phyloP scores from a whole-genome alignment of 805 yeast species.

The Zygotorulaspora florentina region DNA sequence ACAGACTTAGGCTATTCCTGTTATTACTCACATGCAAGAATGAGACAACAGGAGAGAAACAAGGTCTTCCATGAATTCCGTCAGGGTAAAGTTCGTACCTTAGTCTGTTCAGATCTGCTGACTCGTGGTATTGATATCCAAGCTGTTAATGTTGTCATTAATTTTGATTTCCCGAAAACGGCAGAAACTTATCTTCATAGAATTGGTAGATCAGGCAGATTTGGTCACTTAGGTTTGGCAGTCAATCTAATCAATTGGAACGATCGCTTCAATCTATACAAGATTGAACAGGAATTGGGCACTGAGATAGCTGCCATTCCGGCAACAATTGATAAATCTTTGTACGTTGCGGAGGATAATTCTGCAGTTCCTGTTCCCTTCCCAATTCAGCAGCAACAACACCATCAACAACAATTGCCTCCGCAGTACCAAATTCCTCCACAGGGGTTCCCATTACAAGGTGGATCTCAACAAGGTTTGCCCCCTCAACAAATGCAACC shows the following conservation, averaged over 20 bases:
- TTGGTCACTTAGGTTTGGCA: conserved; percentile 97
- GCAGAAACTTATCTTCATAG: conserved; percentile 98
- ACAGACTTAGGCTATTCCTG: conserved; percentile 96
- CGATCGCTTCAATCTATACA: conserved; percentile 88
- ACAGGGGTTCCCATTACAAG: conserved; percentile 17
- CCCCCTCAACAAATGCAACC: conserved; percentile 17
- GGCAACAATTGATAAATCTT: conserved; percentile 78
- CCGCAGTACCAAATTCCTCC: conserved; percentile 28
- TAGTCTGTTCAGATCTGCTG: conserved; percentile 92
- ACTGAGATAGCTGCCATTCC: conserved; percentile 98
- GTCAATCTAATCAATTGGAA: conserved; percentile 95
- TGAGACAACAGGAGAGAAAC: conserved; percentile 97
- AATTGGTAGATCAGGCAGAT: conserved; percentile 98
- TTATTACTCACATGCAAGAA: conserved; percentile 93
- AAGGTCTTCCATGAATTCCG: conserved; percentile 98
- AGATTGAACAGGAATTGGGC: conserved; percentile 95
- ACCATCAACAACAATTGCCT: conserved; percentile 27
- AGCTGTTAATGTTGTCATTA: conserved; percentile 96
- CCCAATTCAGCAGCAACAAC: conserved; percentile 46
- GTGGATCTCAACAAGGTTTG: conserved; percentile 12
- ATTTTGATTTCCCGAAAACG: conserved; percentile 96
- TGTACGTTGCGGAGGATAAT: conserved; percentile 79
- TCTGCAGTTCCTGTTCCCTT: conserved; percentile 84
- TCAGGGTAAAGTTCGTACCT: conserved; percentile 94
- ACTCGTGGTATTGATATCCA: conserved; percentile 99